phyloP scores from a whole-genome alignment of 306 rosid species.

The Hippophae gyantsensis region DNA sequence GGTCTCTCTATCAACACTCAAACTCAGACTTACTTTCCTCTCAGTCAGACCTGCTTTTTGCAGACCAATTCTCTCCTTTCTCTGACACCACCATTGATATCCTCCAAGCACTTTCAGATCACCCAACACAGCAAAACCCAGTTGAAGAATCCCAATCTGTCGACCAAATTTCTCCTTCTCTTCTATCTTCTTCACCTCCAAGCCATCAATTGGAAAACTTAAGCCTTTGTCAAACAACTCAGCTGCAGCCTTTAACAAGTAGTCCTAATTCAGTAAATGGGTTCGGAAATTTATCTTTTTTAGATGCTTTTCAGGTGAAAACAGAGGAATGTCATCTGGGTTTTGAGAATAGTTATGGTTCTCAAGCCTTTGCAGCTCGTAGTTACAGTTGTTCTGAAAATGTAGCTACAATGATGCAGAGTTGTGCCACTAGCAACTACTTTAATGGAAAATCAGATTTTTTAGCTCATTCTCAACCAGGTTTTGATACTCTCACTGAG shows the following conservation, averaged over 20 bases:
- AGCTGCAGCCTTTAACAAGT: conserved; percentile 11
- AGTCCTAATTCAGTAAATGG: conserved; percentile 17
- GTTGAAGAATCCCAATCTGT: conserved; percentile 26
- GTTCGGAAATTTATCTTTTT: conserved; percentile 24
- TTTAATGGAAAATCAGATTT: conserved; percentile 46
- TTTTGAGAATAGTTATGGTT: conserved; percentile 18
- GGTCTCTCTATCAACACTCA: conserved; percentile 31
- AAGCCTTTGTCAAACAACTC: conserved; percentile 25
- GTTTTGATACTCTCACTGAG: conserved; percentile 33
- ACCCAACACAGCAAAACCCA: conserved; percentile 16
- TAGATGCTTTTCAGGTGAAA: conserved; percentile 41
- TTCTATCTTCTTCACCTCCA: conserved; percentile 46
- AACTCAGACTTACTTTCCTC: conserved; percentile 26
- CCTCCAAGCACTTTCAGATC: conserved; percentile 27
- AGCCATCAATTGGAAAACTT: conserved; percentile 33
- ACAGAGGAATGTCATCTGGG: conserved; percentile 48
- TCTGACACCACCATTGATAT: conserved; percentile 33
- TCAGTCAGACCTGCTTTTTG: conserved; percentile 42
- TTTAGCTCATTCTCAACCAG: conserved; percentile 23
- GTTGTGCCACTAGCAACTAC: conserved; percentile 56
- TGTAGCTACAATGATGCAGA: conserved; percentile 50
- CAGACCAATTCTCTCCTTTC: conserved; percentile 34
- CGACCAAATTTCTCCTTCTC: conserved; percentile 30
- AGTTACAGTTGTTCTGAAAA: conserved; percentile 39
- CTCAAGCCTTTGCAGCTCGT: conserved; percentile 29